Evolutionary conservation across 2,329 filamentous ascomycete species (phyloP).

Genomic region (Teratosphaeria destructans): DNA sequence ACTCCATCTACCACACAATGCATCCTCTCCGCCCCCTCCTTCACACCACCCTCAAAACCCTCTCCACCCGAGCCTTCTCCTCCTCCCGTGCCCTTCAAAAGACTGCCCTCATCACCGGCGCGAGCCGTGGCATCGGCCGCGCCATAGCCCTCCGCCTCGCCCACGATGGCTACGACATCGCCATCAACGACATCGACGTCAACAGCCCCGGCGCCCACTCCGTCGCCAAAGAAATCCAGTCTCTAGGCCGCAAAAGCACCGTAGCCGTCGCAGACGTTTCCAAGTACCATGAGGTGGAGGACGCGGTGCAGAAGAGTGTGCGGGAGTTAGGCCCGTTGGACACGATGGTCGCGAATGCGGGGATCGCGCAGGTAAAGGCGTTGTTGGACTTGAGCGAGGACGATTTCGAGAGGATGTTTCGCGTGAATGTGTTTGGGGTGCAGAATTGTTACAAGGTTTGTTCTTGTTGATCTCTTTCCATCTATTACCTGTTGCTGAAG

Average conservation of each 20-base stretch:
- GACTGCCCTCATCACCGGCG: constrained; percentile 28
- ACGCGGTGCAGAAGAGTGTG: constrained; percentile 43
- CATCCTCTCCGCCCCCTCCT: neutral
- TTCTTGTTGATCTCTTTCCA: too few relatives aligned
- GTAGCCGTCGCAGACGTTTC: constrained; percentile 52
- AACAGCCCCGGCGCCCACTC: constrained; percentile 45
- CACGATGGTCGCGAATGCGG: constrained; percentile 51
- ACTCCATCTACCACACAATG: neutral
- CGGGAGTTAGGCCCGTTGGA: constrained; percentile 43
- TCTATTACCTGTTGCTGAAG: neutral
- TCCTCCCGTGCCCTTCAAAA: neutral
- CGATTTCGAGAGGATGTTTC: constrained; percentile 50
- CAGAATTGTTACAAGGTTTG: constrained; percentile 46
- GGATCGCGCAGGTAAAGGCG: constrained; percentile 48
- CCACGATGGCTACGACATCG: constrained; percentile 55
- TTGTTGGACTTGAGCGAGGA: constrained; percentile 47
- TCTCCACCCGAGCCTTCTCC: neutral
- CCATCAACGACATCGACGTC: constrained; percentile 51
- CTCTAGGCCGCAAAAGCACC: constrained; percentile 42
- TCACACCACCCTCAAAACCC: neutral
- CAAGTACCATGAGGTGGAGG: constrained; percentile 42
- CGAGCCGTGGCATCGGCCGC: constrained; percentile 38
- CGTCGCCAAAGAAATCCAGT: constrained; percentile 42
- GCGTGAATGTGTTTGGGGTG: constrained; percentile 55
- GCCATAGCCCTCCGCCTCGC: constrained; percentile 55